These are phyloP conservation scores for Ogataea parapolymorpha DNA, from an alignment of 805 yeast genomes.

Conservation along the genomic window DNA sequence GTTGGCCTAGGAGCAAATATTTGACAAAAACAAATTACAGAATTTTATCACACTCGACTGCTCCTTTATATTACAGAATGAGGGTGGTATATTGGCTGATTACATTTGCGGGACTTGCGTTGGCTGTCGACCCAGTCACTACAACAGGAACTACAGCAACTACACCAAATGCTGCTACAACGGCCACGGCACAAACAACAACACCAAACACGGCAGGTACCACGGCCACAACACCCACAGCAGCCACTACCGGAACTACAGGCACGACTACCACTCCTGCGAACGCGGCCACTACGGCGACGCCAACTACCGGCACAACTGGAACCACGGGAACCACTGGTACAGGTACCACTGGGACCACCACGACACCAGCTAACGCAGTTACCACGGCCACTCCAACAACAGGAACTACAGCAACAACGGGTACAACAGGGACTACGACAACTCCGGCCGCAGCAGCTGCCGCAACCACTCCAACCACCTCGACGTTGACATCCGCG, in stretches of 20 bases:
- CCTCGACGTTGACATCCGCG: background rate
- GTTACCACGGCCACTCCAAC: background rate
- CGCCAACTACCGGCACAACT: slow-evolving; percentile 3
- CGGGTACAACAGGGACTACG: slow-evolving; percentile 8
- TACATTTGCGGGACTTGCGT: slow-evolving; percentile 6
- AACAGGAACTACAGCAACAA: slow-evolving; percentile 12
- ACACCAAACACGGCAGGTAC: background rate
- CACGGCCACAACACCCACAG: slow-evolving; percentile 1
- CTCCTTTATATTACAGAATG: slow-evolving; percentile 5
- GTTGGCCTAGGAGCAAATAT: background rate
- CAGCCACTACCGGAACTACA: slow-evolving; percentile 3
- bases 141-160: slow-evolving; percentile 12
- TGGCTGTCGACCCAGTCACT: slow-evolving; percentile 15
- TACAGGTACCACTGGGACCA: slow-evolving; percentile 23
- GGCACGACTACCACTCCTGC: slow-evolving; percentile 10
- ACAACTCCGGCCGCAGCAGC: slow-evolving; percentile 21
- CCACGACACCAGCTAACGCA: slow-evolving; percentile 11
- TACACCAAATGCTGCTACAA: slow-evolving; percentile 14
- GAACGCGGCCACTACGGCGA: slow-evolving; percentile 9
- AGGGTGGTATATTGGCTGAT: slow-evolving; percentile 9
- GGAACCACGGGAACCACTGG: slow-evolving; percentile 25
- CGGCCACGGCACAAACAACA: slow-evolving; percentile 13
- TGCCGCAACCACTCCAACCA: background rate
- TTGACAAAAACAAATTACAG: slow-evolving; percentile 1
- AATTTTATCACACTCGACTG: background rate